Percentiles rank a stretch among this genome's conserved stretches.
phyloP scores from a whole-genome alignment of 495 filamentous ascomycete species.

The Amniculicola lignicola region DNA sequence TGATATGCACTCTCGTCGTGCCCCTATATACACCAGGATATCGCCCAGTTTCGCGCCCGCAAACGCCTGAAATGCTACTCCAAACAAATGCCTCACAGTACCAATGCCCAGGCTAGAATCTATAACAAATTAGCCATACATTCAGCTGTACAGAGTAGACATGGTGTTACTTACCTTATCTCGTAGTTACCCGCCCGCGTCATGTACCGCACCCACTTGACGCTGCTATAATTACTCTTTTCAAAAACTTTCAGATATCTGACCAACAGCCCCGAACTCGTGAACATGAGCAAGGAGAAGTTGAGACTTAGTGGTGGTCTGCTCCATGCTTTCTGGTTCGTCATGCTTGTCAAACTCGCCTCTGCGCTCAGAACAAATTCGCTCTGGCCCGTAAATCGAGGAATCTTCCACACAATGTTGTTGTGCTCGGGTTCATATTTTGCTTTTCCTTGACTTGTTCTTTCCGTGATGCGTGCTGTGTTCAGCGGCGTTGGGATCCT shows the following conservation, averaged over 20 bases:
- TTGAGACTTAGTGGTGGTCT: slow-evolving; percentile 86
- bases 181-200: slow-evolving; percentile 85
- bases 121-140: not conserved
- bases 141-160: not conserved
- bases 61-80: slow-evolving; percentile 13
- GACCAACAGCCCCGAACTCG: slow-evolving; percentile 84
- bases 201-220: slow-evolving; percentile 99
- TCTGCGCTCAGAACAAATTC: slow-evolving; percentile 95
- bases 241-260: slow-evolving; percentile 99
- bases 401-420: slow-evolving; percentile 98
- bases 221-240: slow-evolving; percentile 96
- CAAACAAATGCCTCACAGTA: not conserved
- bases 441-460: slow-evolving; percentile 90
- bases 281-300: slow-evolving; percentile 97
- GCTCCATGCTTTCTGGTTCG: slow-evolving; percentile 97
- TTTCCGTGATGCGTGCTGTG: slow-evolving; percentile 90
- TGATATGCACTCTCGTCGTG: no score
- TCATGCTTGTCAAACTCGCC: slow-evolving; percentile 91
- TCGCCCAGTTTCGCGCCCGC: no score
- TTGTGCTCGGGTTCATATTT: slow-evolving; percentile 99
- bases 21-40: no score
- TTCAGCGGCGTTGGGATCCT: slow-evolving; percentile 95
- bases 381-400: slow-evolving; percentile 89
- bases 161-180: slow-evolving; percentile 61
- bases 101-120: not conserved